These are phyloP conservation scores for Acer saccharum DNA, from an alignment of 345 rosid genomes.

Conservation along the genomic window DNA sequence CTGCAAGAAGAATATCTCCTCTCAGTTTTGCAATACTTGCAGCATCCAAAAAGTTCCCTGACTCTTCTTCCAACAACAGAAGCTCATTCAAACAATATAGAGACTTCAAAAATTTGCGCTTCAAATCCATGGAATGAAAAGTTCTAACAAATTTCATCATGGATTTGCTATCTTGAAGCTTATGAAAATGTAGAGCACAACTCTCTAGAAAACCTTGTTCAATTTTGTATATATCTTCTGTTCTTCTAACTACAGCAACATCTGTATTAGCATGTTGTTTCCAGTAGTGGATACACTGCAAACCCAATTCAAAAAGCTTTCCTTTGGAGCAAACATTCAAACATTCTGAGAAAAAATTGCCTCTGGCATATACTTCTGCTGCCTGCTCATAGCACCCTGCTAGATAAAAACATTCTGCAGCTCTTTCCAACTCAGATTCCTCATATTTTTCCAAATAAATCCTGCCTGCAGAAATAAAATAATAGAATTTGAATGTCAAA, in stretches of 20 bases:
- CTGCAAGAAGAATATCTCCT: conserved; percentile 38
- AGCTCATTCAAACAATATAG: conserved; percentile 38
- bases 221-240: conserved; percentile 23
- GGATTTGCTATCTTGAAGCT: conserved; percentile 20
- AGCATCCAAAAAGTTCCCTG: conserved; percentile 38
- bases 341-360: conserved; percentile 35
- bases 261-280: conserved; percentile 20
- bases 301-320: conserved; percentile 43
- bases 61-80: conserved; percentile 36
- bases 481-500: not conserved
- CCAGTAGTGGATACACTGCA: conserved; percentile 37
- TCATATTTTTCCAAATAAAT: conserved; percentile 41
- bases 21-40: conserved; percentile 38
- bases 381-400: conserved; percentile 33
- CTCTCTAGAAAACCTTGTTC: conserved; percentile 40
- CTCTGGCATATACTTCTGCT: conserved; percentile 39
- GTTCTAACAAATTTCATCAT: conserved; percentile 37
- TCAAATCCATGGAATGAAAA: conserved; percentile 25
- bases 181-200: conserved; percentile 35
- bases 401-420: conserved; percentile 45
- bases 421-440: conserved; percentile 31
- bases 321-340: conserved; percentile 35
- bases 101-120: conserved; percentile 30
- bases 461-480: conserved; percentile 25
- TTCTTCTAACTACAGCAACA: not conserved